Conservation (phyloP, 345 rosid species). For the Angophora floribunda region DNA sequence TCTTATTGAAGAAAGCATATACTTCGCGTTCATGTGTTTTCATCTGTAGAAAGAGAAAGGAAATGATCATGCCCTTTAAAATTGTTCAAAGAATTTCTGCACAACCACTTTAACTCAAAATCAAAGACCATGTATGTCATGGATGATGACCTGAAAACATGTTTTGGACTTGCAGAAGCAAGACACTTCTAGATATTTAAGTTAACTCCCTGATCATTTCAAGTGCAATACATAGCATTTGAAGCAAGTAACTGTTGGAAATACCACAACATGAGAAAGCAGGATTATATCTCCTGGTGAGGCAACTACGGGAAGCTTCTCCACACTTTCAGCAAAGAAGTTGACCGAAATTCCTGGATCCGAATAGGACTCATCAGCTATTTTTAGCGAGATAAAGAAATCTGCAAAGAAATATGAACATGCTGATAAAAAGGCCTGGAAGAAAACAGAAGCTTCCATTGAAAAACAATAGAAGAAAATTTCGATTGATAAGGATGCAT, state of each 20-base stretch:
- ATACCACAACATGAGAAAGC: constrained; percentile 54
- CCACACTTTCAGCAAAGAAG: constrained; percentile 23
- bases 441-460: background rate
- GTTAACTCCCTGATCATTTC: background rate
- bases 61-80: background rate
- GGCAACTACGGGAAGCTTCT: constrained; percentile 41
- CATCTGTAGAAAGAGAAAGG: constrained; percentile 26
- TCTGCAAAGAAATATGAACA: constrained; percentile 25
- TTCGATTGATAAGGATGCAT: background rate
- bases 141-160: background rate
- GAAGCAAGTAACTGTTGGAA: background rate
- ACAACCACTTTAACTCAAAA: background rate
- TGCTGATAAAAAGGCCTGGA: background rate
- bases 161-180: background rate
- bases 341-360: constrained; percentile 35
- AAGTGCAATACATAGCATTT: background rate
- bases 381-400: constrained; percentile 33
- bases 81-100: background rate
- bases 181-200: background rate
- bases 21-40: constrained; percentile 23
- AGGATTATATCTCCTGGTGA: constrained; percentile 47
- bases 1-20: constrained; percentile 49
- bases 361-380: constrained; percentile 43
- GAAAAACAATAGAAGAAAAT: background rate
- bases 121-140: background rate